A percentile compares a stretch with the other conserved stretches of the same genome.
phyloP scores from a whole-genome alignment of 345 rosid species.

The Citrus unshiu region DNA sequence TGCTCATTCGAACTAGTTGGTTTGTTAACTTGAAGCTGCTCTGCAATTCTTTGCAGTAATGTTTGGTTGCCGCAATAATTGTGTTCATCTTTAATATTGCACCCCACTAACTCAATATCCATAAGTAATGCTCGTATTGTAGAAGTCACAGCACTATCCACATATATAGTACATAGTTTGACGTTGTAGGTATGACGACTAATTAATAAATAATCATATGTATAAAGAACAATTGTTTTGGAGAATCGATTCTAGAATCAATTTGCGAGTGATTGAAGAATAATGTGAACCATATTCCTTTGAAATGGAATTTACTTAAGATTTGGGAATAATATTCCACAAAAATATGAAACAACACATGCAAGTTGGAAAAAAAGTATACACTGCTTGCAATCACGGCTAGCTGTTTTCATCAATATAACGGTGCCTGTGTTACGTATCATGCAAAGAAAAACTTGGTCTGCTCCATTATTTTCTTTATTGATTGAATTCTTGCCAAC shows the following conservation, averaged over 20 bases:
- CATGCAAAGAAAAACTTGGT: background rate
- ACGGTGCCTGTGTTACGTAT: no score
- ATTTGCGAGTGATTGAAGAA: no score
- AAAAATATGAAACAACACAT: background rate
- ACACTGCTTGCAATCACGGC: background rate
- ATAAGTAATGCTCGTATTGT: background rate
- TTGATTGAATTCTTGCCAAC: no score
- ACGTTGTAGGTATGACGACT: no score
- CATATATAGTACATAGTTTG: no score
- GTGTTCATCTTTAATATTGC: background rate
- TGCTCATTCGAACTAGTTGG: background rate
- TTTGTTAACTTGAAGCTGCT: slow-evolving; percentile 16
- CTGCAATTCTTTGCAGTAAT: slow-evolving; percentile 16
- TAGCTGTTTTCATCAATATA: background rate
- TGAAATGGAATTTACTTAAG: background rate
- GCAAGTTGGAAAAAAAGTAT: background rate
- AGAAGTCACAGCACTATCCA: no score
- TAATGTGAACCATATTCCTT: no score
- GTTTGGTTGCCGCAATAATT: background rate
- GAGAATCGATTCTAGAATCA: background rate
- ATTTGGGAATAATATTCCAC: background rate
- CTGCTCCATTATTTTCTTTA: no score
- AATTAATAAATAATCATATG: no score
- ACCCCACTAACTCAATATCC: background rate
- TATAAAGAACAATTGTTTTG: background rate